A percentile compares a stretch with the other conserved stretches of the same genome.
Evolutionary conservation across 2,329 filamentous ascomycete genomes (phyloP).

Genomic region (Colletotrichum truncatum): DNA sequence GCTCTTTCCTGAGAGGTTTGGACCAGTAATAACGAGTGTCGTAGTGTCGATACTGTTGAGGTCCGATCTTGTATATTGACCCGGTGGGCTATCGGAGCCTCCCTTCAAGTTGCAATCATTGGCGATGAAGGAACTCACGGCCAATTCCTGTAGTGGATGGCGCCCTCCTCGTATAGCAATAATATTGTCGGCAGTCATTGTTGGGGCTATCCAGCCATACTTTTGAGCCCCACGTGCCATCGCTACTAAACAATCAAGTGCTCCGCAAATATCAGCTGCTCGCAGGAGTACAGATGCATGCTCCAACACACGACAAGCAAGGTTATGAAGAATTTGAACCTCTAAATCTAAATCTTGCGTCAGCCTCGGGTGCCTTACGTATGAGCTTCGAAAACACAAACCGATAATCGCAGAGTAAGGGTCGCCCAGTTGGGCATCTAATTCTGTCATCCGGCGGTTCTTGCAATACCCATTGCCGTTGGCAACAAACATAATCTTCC

Average conservation of each 20-base stretch:
- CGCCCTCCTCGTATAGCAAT: conserved; percentile 81
- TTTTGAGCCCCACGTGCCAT: conserved; percentile 79
- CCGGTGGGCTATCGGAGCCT: conserved; percentile 52
- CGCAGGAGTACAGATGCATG: conserved; percentile 72
- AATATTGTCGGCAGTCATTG: conserved; percentile 74
- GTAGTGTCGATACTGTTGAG: conserved; percentile 45
- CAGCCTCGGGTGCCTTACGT: not conserved
- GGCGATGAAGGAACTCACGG: conserved; percentile 81
- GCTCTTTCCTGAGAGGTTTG: conserved; percentile 97
- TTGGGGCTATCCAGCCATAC: conserved; percentile 76
- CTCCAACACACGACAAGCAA: conserved; percentile 76
- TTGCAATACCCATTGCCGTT: conserved; percentile 85
- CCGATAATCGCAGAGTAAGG: conserved; percentile 85
- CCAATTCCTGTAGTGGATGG: conserved; percentile 87
- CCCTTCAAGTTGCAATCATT: conserved; percentile 81
- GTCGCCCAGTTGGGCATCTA: conserved; percentile 86
- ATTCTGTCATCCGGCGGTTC: conserved; percentile 79
- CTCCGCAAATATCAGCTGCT: conserved; percentile 84
- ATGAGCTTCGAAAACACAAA: conserved; percentile 41
- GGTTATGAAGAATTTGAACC: conserved; percentile 84
- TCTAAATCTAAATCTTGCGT: conserved; percentile 71
- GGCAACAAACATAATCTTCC: conserved; percentile 82
- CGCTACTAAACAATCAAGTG: conserved; percentile 87
- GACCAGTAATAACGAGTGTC: conserved; percentile 86
- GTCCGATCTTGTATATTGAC: conserved; percentile 28